Conservation (phyloP, 2,329 filamentous ascomycete species). For the Nannizziopsis arthrosporioides region DNA sequence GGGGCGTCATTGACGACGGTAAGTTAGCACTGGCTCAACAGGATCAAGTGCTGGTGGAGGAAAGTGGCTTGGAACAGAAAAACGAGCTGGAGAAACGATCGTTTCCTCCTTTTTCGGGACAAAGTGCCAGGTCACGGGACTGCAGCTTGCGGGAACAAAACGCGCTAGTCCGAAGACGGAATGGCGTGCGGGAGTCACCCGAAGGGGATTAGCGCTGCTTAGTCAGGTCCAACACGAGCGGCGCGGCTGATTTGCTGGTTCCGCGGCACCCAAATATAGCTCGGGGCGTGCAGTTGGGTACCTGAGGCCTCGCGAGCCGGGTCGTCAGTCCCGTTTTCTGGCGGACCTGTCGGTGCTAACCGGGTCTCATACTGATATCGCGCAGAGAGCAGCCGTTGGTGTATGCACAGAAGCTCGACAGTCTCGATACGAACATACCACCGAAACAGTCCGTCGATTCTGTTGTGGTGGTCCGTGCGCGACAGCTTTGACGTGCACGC, state of each 20-base stretch:
- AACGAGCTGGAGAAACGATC: constrained; percentile 14
- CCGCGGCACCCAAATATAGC: constrained; percentile 5
- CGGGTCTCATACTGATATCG: background rate
- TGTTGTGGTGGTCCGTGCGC: constrained; percentile 5
- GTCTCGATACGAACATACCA: background rate
- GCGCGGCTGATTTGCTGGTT: background rate
- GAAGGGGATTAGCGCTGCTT: constrained; percentile 24
- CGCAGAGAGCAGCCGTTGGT: background rate
- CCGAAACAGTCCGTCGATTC: background rate
- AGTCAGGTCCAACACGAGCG: constrained; percentile 11
- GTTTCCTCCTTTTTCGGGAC: constrained; percentile 1
- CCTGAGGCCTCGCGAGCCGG: background rate
- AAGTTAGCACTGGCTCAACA: background rate
- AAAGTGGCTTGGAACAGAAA: constrained; percentile 15
- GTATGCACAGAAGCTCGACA: background rate
- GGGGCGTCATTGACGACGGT: constrained; percentile 10
- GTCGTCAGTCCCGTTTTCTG: background rate
- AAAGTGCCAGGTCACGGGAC: constrained; percentile 16
- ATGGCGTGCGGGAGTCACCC: constrained; percentile 17
- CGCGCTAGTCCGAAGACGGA: constrained; percentile 22
- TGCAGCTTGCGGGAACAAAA: constrained; percentile 7
- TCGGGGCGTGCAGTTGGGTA: background rate
- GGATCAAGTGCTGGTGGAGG: background rate
- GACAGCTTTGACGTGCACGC: background rate
- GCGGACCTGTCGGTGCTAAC: background rate